Percentiles rank a stretch among this genome's conserved stretches.
phyloP scores from a whole-genome alignment of 352 stramenopile genomes.

The Phytophthora rubi region DNA sequence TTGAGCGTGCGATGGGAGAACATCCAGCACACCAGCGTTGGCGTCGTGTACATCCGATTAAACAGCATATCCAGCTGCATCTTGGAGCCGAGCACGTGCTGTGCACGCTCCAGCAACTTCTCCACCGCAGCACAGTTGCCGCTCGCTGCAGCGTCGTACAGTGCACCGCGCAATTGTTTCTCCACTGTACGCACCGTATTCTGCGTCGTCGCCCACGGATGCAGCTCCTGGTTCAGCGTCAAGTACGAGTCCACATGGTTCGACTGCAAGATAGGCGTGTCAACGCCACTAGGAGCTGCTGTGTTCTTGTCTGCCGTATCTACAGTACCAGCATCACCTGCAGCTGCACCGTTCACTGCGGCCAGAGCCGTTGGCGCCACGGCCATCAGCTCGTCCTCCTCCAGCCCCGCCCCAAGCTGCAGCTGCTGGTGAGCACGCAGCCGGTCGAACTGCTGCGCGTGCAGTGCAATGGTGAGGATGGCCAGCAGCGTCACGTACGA shows the following conservation, averaged over 20 bases:
- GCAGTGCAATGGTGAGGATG: conserved; percentile 54
- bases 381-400: conserved; percentile 48
- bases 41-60: conserved; percentile 77
- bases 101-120: conserved; percentile 53
- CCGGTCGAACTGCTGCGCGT: conserved; percentile 72
- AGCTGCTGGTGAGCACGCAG: conserved; percentile 68
- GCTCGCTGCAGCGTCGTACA: conserved; percentile 60
- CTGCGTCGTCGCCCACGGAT: conserved; percentile 36
- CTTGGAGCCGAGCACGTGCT: conserved; percentile 65
- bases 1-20: conserved; percentile 79
- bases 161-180: conserved; percentile 48
- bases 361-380: conserved; percentile 28
- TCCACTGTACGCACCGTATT: conserved; percentile 50
- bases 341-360: neutral
- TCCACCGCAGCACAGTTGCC: conserved; percentile 49
- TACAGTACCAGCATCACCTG: neutral
- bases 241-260: conserved; percentile 51
- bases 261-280: conserved; percentile 46
- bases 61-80: conserved; percentile 68
- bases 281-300: conserved; percentile 18
- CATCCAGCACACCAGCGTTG: conserved; percentile 58
- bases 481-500: conserved; percentile 38
- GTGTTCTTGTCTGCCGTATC: conserved; percentile 9
- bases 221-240: conserved; percentile 48
- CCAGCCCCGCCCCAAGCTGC: conserved; percentile 63